Conservation (phyloP, 345 rosid species). For the Combretum micranthum region DNA sequence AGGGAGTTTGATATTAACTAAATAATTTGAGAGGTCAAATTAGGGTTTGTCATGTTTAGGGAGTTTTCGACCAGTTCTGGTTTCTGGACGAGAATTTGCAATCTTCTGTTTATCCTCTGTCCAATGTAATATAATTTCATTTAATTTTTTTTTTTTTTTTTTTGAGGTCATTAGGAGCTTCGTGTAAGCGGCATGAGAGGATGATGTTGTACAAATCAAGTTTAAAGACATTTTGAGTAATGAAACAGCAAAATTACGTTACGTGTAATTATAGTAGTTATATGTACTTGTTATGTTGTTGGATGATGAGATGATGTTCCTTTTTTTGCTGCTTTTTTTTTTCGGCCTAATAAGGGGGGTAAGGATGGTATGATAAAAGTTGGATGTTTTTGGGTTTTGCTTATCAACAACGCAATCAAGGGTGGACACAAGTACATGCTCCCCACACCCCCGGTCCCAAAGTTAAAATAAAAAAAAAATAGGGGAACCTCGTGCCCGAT, state of each 20-base stretch:
- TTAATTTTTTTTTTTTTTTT: neutral
- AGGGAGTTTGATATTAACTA: conserved; percentile 2
- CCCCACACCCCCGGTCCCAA: no score
- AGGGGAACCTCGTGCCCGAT: no score
- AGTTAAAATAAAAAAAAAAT: no score
- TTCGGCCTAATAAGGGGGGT: no score
- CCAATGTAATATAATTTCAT: neutral
- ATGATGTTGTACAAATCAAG: conserved; percentile 32
- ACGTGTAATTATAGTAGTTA: neutral
- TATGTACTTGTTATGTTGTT: neutral
- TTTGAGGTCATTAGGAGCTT: conserved; percentile 10
- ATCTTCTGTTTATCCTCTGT: conserved; percentile 3
- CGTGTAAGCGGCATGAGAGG: conserved; percentile 10
- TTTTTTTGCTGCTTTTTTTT: no score
- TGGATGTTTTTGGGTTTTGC: no score
- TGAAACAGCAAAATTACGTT: neutral
- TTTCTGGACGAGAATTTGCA: neutral
- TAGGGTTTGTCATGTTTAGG: no score
- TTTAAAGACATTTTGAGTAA: conserved; percentile 11
- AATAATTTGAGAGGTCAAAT: conserved; percentile 4
- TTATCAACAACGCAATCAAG: no score
- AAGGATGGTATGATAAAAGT: no score
- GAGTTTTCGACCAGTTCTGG: no score
- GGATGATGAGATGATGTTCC: no score
- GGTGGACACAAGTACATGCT: no score